A percentile compares a stretch with the other conserved stretches of the same genome.
Evolutionary conservation across 495 filamentous ascomycete genomes (phyloP).

Genomic region (Podospora fimiseda): DNA sequence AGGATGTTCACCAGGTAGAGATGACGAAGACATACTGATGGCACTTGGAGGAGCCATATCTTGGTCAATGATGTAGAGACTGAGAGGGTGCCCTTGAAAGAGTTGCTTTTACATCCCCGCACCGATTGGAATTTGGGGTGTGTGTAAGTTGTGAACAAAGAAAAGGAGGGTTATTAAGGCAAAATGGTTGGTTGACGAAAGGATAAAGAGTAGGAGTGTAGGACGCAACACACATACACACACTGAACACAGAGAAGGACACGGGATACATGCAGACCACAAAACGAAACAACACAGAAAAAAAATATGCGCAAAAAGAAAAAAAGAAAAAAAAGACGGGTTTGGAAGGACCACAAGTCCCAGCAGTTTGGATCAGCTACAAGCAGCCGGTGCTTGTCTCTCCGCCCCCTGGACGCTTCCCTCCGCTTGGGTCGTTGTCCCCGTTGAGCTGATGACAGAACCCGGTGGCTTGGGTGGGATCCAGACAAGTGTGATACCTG

Average conservation of each 20-base stretch:
- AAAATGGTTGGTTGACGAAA: too few species aligned
- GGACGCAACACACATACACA: too few species aligned
- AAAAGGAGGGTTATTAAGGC: too few species aligned
- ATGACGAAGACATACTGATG: conserved; percentile 4
- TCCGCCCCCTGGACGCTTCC: not conserved
- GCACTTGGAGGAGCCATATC: not conserved
- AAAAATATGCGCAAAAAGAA: not conserved
- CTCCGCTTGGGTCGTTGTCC: not conserved
- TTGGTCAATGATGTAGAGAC: too few species aligned
- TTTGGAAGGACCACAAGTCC: not conserved
- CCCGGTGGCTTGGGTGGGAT: conserved; percentile 1
- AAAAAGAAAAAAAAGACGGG: not conserved
- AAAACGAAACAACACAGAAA: not conserved
- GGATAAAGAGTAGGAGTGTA: too few species aligned
- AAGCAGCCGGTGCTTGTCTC: not conserved
- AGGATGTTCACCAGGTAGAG: conserved; percentile 6
- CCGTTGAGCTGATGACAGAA: not conserved
- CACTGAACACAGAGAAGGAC: too few species aligned
- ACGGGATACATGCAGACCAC: too few species aligned
- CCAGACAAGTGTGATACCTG: not conserved
- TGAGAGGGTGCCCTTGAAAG: too few species aligned
- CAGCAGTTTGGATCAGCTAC: conserved; percentile 19
- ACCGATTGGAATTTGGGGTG: too few species aligned
- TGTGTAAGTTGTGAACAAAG: too few species aligned
- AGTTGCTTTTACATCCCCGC: too few species aligned